Base-by-base conservation (phyloP, 2,329 filamentous ascomycete species). In the Curvularia spicifera region DNA sequence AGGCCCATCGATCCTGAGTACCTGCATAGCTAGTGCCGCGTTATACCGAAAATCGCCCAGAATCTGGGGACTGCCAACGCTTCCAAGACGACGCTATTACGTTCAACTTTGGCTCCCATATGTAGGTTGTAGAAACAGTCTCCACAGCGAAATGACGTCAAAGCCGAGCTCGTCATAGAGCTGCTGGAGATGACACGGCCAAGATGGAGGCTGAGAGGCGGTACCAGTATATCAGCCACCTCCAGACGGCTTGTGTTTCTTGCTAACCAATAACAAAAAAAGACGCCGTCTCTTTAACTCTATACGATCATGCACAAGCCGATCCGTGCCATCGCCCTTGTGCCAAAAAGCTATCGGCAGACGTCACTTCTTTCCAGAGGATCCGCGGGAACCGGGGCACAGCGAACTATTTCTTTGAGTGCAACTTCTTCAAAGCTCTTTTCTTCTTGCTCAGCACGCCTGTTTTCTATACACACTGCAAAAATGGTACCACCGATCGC, bases 401-500 rank as follows among this genome's bases (percentile, higher is more conserved):
- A 44, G 47, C 37, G 33, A 40, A 37, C 4, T 33, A 39, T 39
- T 45, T 44, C 47, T 40, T 35, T n/a, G 37, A 29, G 4, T 9
- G 12, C 15, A 8, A 22, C 15, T 35, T 18, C 43, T 20, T 29
- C 47, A 42, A 26, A 20, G 9, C n/a, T 2, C 35, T 53, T 42
- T n/a, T 9, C 44, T 5, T 24, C 28, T 22, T 37, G 31, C 18
- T 33, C 28, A 50, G 6, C 42, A 48, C 47, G 12, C 18, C 50
- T 35, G 45, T 46, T 59, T 26, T 45, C 26, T 49, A 51, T 26
- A 28, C 43, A 40, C 1, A 46, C 18, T 35, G 24, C 46, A 28
- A 64, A 51, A 9, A 74, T 73, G 70, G 66, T 58, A 43, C 66
- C 69, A 18, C 65, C 65, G 13, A 64, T 63, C 50, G 65, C 70